These are phyloP conservation scores for Fomitiporia mediterranea DNA, from an alignment of 1,284 basidiomycete species.

Conservation along the genomic window DNA sequence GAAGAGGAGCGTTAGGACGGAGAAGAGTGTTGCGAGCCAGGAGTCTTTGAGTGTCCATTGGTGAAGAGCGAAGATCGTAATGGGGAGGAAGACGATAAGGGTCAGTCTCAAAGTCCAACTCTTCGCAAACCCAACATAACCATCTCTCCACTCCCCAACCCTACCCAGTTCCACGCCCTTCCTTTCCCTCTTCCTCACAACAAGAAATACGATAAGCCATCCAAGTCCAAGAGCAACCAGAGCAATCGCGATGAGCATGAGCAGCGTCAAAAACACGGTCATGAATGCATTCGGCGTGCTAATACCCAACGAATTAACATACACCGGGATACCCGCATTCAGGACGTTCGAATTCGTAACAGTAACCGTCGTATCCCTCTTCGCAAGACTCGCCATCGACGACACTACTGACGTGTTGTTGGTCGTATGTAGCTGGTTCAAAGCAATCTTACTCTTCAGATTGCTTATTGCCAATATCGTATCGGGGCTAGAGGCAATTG, in stretches of 20 bases:
- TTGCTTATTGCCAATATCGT: not conserved
- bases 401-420: conserved; percentile 4
- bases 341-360: conserved; percentile 58
- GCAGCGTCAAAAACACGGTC: conserved; percentile 69
- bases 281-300: conserved; percentile 80
- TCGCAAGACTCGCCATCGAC: conserved; percentile 2
- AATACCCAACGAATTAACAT: conserved; percentile 69
- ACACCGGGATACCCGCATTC: conserved; percentile 77
- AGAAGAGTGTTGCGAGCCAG: conserved; percentile 68
- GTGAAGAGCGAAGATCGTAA: conserved; percentile 75
- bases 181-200: conserved; percentile 27
- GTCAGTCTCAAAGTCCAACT: conserved; percentile 62
- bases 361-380: conserved; percentile 63
- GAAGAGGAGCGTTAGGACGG: conserved; percentile 60
- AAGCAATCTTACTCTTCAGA: conserved; percentile 10
- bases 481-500: conserved; percentile 20
- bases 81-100: conserved; percentile 60
- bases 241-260: conserved; percentile 60
- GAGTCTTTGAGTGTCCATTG: conserved; percentile 89
- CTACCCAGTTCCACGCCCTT: conserved; percentile 23
- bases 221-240: conserved; percentile 48
- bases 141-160: conserved; percentile 32
- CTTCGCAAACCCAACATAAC: conserved; percentile 45
- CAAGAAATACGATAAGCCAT: conserved; percentile 39
- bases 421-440: conserved; percentile 11